A percentile compares a stretch with the other conserved stretches of the same genome.
Conservation (phyloP, 495 filamentous ascomycete species). For the Beverwykella pulmonaria region DNA sequence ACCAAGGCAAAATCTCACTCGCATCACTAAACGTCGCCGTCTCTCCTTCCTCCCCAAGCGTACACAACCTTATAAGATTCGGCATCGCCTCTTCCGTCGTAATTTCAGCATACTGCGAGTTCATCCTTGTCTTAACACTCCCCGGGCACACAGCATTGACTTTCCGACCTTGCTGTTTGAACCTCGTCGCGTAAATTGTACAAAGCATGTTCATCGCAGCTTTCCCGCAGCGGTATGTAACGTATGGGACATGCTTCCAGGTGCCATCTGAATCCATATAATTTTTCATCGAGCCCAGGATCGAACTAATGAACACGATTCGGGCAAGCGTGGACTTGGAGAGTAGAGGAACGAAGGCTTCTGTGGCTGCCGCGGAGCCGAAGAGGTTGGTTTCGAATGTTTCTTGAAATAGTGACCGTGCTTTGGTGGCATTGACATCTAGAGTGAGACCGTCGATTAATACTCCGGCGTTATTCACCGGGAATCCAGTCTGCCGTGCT, state of each 20-base stretch:
- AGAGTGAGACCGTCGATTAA: neutral
- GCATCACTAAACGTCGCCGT: slow-evolving; percentile 10
- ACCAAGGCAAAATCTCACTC: slow-evolving; percentile 9
- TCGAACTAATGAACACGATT: slow-evolving; percentile 13
- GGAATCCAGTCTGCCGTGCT: slow-evolving; percentile 9
- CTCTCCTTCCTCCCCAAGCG: slow-evolving; percentile 12
- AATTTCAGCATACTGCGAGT: neutral
- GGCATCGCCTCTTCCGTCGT: slow-evolving; percentile 3
- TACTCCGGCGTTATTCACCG: slow-evolving; percentile 20
- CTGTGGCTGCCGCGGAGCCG: slow-evolving; percentile 1
- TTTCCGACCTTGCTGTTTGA: slow-evolving; percentile 5
- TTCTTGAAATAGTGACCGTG: neutral
- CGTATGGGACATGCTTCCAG: neutral
- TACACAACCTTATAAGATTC: slow-evolving; percentile 12
- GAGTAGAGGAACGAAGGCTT: slow-evolving; percentile 19
- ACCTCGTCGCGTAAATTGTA: neutral
- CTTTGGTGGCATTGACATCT: neutral
- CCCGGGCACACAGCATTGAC: slow-evolving; percentile 13
- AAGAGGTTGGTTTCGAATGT: slow-evolving; percentile 17
- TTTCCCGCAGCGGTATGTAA: slow-evolving; percentile 8
- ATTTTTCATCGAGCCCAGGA: slow-evolving; percentile 7
- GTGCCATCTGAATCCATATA: neutral
- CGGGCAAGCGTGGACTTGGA: neutral
- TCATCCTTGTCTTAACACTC: slow-evolving; percentile 10
- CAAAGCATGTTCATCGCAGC: slow-evolving; percentile 12